phyloP scores from a whole-genome alignment of 1,139 yeast species.

The Yamadazyma taylorii region DNA sequence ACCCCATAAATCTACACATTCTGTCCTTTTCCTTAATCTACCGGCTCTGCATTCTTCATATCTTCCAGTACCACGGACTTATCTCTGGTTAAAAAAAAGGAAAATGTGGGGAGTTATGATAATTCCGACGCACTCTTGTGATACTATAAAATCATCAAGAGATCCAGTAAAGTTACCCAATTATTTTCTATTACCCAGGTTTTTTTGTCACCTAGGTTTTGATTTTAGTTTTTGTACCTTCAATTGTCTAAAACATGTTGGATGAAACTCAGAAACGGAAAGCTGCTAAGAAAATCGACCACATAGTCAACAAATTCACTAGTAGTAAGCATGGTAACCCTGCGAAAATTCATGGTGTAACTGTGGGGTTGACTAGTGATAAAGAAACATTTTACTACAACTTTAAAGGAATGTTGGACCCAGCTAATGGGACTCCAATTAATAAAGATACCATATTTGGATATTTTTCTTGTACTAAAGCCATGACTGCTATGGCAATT shows the following conservation, averaged over 20 bases:
- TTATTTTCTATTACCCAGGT: too few relatives aligned
- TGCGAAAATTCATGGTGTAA: conserved; percentile 25
- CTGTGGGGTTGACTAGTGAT: conserved; percentile 30
- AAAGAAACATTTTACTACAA: conserved; percentile 25
- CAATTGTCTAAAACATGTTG: conserved; percentile 2
- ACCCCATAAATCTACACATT: too few relatives aligned
- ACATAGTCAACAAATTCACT: conserved; percentile 16
- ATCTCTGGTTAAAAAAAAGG: neutral
- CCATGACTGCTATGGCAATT: conserved; percentile 47
- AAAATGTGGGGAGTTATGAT: neutral
- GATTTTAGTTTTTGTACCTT: too few relatives aligned
- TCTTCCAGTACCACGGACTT: too few relatives aligned
- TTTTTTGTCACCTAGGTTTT: too few relatives aligned
- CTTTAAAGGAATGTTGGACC: conserved; percentile 24
- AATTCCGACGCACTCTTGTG: neutral
- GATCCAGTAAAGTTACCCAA: too few relatives aligned
- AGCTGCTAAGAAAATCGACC: conserved; percentile 14
- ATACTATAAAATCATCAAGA: neutral
- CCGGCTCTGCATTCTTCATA: too few relatives aligned
- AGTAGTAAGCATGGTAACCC: conserved; percentile 12
- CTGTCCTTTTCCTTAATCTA: too few relatives aligned
- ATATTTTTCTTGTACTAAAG: conserved; percentile 50
- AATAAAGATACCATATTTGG: conserved; percentile 32
- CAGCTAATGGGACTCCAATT: conserved; percentile 21
- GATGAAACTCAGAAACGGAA: conserved; percentile 4